phyloP scores from a whole-genome alignment of 495 filamentous ascomycete genomes.

The Neurospora sp. region DNA sequence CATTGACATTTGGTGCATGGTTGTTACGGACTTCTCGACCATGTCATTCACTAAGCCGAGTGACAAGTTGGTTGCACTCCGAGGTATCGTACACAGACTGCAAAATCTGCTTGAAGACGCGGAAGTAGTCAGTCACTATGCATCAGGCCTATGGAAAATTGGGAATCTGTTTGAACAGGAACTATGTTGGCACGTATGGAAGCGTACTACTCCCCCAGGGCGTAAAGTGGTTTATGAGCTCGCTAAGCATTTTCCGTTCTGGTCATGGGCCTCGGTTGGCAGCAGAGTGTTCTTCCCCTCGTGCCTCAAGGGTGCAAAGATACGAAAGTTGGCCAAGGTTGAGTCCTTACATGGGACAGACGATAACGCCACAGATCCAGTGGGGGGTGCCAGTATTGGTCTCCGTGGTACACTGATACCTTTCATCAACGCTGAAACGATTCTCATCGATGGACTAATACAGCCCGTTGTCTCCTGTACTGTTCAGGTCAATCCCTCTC shows the following conservation, averaged over 20 bases:
- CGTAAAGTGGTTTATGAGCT: not conserved
- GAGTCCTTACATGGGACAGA: not conserved
- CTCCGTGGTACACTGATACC: not conserved
- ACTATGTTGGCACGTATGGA: not conserved
- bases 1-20: no score
- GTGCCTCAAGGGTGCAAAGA: no score
- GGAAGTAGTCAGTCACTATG: not conserved
- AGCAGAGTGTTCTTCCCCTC: no score
- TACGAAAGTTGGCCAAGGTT: not conserved
- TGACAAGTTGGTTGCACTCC: not conserved
- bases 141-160: not conserved
- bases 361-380: not conserved
- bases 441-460: not conserved
- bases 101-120: not conserved
- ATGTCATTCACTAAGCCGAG: not conserved
- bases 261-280: not conserved
- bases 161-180: not conserved
- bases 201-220: not conserved
- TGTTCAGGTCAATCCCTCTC: no score
- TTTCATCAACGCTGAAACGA: not conserved
- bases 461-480: not conserved
- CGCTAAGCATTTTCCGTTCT: not conserved
- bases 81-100: not conserved
- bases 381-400: not conserved
- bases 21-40: no score